Conservation (phyloP, 2,329 filamentous ascomycete species). For the Ceratocystis variospora region DNA sequence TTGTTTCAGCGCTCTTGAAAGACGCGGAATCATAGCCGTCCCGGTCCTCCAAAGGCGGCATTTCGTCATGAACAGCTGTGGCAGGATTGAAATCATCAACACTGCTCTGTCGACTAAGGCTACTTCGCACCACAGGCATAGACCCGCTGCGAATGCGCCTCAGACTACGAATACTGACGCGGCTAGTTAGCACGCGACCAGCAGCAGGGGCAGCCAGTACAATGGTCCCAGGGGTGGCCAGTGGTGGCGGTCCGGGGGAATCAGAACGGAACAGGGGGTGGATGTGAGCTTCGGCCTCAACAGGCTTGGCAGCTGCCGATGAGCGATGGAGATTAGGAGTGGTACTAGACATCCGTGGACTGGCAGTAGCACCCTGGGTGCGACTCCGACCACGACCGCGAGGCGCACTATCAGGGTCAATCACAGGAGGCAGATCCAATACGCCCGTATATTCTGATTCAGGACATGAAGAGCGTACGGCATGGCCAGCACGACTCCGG, state of each 20-base stretch:
- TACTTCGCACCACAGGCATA: constrained; percentile 33
- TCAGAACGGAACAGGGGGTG: constrained; percentile 66
- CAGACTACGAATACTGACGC: constrained; percentile 41
- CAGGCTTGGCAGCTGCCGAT: constrained; percentile 25
- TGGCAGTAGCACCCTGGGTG: constrained; percentile 14
- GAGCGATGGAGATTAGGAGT: constrained; percentile 9
- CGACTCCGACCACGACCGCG: constrained; percentile 15
- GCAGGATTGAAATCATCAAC: constrained; percentile 33
- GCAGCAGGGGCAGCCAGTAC: constrained; percentile 57
- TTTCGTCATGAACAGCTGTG: neutral
- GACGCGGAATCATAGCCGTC: constrained; percentile 9
- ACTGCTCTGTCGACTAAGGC: constrained; percentile 37
- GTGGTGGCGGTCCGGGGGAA: constrained; percentile 51
- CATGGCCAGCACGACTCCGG: neutral
- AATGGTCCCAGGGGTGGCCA: constrained; percentile 53
- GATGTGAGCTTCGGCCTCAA: constrained; percentile 54
- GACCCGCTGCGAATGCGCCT: constrained; percentile 44
- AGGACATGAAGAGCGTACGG: neutral
- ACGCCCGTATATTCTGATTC: constrained; percentile 4
- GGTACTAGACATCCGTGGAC: neutral
- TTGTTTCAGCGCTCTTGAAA: constrained; percentile 10
- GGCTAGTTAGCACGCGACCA: constrained; percentile 29
- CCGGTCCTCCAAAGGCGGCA: neutral
- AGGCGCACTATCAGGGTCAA: constrained; percentile 13
- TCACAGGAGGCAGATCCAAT: constrained; percentile 14